Evolutionary conservation across 768 basidiomycete genomes (phyloP).

Genomic region (Pleurotus giganteus): DNA sequence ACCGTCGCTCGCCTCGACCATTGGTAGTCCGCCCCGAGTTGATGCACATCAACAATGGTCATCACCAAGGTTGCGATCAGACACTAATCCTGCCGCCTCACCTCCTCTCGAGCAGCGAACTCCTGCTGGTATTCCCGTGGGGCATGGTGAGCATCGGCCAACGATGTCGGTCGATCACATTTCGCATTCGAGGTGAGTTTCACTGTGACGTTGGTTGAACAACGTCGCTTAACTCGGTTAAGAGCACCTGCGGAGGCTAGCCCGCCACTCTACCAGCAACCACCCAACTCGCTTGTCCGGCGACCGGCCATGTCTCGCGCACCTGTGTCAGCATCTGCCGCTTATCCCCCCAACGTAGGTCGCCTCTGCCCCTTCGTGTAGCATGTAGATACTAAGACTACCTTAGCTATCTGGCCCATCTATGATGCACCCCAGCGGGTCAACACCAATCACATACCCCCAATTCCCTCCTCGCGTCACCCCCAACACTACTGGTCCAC

Average conservation of each 20-base stretch:
- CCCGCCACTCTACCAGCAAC: slow-evolving; percentile 13
- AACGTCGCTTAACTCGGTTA: background rate
- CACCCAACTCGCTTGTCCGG: slow-evolving; percentile 8
- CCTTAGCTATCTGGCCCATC: slow-evolving; percentile 15
- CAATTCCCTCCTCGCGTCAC: slow-evolving; percentile 38
- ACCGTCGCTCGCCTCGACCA: slow-evolving; percentile 15
- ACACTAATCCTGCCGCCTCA: slow-evolving; percentile 17
- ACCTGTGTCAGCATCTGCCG: slow-evolving; percentile 11
- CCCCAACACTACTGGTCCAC: slow-evolving; percentile 26
- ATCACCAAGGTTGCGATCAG: slow-evolving; percentile 22
- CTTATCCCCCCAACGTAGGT: slow-evolving; percentile 21
- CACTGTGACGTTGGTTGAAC: background rate
- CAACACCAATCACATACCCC: slow-evolving; percentile 54
- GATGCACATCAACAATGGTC: slow-evolving; percentile 31
- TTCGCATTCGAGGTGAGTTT: slow-evolving; percentile 41
- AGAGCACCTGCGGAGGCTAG: slow-evolving; percentile 42
- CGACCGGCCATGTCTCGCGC: slow-evolving; percentile 16
- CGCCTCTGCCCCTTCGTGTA: slow-evolving; percentile 31
- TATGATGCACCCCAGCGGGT: slow-evolving; percentile 33
- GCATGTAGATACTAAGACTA: slow-evolving; percentile 18
- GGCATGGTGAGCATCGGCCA: slow-evolving; percentile 22
- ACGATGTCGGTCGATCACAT: slow-evolving; percentile 40
- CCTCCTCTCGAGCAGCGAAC: slow-evolving; percentile 2
- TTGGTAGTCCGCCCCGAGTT: slow-evolving; percentile 20
- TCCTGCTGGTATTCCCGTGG: slow-evolving; percentile 9